Evolutionary conservation across 108 stramenopile genomes (phyloP), one percentile per base, ranked within the genome.

Genomic region (Conticribra guillardii): DNA sequence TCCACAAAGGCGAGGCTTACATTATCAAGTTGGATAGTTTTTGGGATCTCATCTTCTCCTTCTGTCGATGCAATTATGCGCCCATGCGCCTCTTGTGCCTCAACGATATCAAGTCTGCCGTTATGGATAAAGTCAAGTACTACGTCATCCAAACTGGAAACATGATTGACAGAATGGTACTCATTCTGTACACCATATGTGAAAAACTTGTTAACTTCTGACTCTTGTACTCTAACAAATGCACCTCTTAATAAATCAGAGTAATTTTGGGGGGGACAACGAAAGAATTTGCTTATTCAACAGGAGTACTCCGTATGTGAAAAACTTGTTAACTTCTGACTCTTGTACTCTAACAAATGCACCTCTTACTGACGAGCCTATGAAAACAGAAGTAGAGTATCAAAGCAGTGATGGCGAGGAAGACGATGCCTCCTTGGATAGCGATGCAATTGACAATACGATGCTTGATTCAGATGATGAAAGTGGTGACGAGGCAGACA

Each of bases 41-140:
- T 19, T 60, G 60, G 60, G 19, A 60, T 3, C 41, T 41, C 24
- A 1, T 60, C 0, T 60, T 60, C 41, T 2, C 19, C 0, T 41
- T 60, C 23, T 41, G 41, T 24, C 60, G 60, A 26, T 32, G 34
- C 1, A 30, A 30, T n/a, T 31, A 58, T 58, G 30, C 56, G 27
- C 56, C 31, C 2, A 58, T 58, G 56, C 28, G 60, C n/a, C 0
- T 60, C 1, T 4, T 60, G 0, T 4, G 60, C 2, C 60, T 60
- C 19, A 37, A 32, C 5, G 60, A 60, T 19, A 23, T 26, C 1
- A 41, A 45, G 26, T 1, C 15, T 15, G 18, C 60, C 8, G 60
- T 37, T 3, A 60, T 60, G 60, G 60, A 60, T 44, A 60, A 60
- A 18, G 0, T 60, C 2, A 19, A 60, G 14, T 60, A 19, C 41